These are phyloP conservation scores for Cryptosporidium tyzzeri DNA, from an alignment of 169 alveolate genomes.

Conservation along the genomic window DNA sequence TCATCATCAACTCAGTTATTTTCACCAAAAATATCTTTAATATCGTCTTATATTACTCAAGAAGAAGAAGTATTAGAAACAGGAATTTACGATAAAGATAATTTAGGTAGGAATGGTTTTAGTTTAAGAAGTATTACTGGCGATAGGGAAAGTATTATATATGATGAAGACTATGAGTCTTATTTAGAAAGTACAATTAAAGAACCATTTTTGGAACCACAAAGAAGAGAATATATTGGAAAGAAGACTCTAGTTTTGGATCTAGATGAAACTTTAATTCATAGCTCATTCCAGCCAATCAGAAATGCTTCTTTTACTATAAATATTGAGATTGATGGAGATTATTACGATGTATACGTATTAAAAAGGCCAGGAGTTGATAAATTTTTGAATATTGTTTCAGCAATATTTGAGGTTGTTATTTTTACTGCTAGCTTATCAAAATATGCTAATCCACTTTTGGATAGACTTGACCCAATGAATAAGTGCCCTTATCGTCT, in stretches of 20 bases:
- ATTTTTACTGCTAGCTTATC: conserved; percentile 87
- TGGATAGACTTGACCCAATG: conserved; percentile 82
- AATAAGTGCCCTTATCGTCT: conserved; percentile 82
- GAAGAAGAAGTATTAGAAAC: neutral
- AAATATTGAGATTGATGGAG: conserved; percentile 83
- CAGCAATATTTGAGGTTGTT: conserved; percentile 84
- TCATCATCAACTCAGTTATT: conserved; percentile 6
- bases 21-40: conserved; percentile 1
- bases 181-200: conserved; percentile 1
- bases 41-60: conserved; percentile 14
- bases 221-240: conserved; percentile 73
- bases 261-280: conserved; percentile 84
- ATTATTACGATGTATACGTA: conserved; percentile 82
- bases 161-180: conserved; percentile 25
- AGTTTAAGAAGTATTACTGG: neutral
- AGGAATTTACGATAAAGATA: neutral
- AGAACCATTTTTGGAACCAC: conserved; percentile 71
- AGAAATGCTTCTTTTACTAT: conserved; percentile 79
- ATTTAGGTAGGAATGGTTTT: neutral
- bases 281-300: conserved; percentile 79
- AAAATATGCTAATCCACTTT: conserved; percentile 88
- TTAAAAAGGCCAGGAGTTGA: conserved; percentile 87
- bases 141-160: conserved; percentile 29
- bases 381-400: conserved; percentile 81
- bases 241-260: conserved; percentile 83